Percentiles rank a stretch among this genome's conserved stretches.
Conservation (phyloP, 2,329 filamentous ascomycete species). For the Arachnomyces sp. region DNA sequence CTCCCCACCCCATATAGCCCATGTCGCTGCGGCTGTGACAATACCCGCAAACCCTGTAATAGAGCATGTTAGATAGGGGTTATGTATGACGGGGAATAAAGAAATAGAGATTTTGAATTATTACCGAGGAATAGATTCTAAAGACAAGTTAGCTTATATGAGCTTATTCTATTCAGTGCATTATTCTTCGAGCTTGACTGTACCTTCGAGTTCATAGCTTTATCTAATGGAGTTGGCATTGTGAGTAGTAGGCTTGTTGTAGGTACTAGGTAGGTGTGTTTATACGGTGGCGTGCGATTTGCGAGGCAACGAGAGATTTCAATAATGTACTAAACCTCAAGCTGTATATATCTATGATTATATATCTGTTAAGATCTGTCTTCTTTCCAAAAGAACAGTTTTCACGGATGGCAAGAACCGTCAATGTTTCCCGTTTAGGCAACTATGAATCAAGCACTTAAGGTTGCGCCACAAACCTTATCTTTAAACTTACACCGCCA, state of each 20-base stretch:
- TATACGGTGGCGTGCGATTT: too few species aligned
- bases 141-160: constrained; percentile 9
- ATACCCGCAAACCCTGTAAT: constrained; percentile 67
- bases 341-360: too few species aligned
- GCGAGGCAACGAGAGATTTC: too few species aligned
- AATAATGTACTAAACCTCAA: too few species aligned
- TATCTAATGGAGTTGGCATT: constrained; percentile 65
- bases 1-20: constrained; percentile 78
- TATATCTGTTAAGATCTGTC: too few species aligned
- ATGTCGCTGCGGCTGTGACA: constrained; percentile 71
- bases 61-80: constrained; percentile 6
- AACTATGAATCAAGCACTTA: too few species aligned
- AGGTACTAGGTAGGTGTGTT: too few species aligned
- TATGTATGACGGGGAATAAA: not conserved
- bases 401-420: too few species aligned
- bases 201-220: constrained; percentile 63
- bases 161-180: not conserved
- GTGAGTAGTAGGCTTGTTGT: constrained; percentile 17
- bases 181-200: constrained; percentile 11
- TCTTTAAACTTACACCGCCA: too few species aligned
- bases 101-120: constrained; percentile 4
- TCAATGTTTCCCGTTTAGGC: too few species aligned
- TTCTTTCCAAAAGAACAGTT: constrained; percentile 2
- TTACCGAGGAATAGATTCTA: constrained; percentile 66
- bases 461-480: too few species aligned